phyloP scores from a whole-genome alignment of 192 early-diverging fungal species.

The Rhizophlyctis rosea region DNA sequence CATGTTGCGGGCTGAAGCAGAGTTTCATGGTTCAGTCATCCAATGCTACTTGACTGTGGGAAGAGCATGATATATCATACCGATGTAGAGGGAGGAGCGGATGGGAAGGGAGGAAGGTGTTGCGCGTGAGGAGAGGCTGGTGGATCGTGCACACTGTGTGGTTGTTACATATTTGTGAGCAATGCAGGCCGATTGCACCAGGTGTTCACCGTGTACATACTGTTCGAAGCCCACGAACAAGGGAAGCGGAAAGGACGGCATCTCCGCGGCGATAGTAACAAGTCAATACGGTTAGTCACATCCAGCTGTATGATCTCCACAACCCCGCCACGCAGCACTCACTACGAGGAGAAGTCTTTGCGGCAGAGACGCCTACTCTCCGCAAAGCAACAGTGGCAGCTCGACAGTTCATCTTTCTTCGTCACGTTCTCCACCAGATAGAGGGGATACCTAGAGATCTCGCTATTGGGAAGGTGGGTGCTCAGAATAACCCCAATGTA shows the following conservation, averaged over 20 bases:
- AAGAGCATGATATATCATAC: no score
- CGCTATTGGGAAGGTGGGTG: no score
- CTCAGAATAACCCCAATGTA: no score
- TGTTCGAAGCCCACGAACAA: background rate
- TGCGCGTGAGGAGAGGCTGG: slow-evolving; percentile 15
- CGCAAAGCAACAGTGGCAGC: background rate
- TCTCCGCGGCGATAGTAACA: background rate
- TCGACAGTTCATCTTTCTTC: background rate
- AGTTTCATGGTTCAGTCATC: no score
- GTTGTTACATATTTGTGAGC: no score
- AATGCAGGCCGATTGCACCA: background rate
- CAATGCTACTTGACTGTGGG: no score
- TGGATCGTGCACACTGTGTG: no score
- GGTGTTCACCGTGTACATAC: background rate
- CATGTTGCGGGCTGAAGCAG: slow-evolving; percentile 31
- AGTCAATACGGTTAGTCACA: no score
- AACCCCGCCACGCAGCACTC: background rate
- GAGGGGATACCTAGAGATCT: no score
- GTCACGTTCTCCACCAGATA: no score
- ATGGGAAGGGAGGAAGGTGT: slow-evolving; percentile 5
- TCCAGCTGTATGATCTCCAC: no score
- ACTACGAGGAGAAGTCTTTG: background rate
- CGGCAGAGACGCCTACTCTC: background rate
- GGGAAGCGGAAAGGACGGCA: slow-evolving; percentile 8
- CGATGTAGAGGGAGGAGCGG: slow-evolving; percentile 14